phyloP scores from a whole-genome alignment of 2,329 filamentous ascomycete genomes.

The Stemphylium beticola region DNA sequence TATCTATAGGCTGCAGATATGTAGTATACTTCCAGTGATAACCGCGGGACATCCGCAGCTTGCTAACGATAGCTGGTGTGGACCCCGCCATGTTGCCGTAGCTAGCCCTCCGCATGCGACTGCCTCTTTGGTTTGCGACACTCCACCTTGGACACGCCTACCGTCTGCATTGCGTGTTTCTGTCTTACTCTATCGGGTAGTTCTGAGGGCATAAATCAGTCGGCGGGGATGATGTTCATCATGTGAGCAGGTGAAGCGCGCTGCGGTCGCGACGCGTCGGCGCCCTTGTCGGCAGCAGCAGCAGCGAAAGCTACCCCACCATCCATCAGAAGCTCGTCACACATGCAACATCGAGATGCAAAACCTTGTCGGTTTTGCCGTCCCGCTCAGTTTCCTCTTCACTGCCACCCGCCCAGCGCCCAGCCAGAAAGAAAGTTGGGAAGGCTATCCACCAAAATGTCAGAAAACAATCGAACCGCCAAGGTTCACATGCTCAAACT shows the following conservation, averaged over 20 bases:
- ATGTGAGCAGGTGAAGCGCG: conserved; percentile 3
- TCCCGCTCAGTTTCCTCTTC: neutral
- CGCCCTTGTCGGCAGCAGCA: neutral
- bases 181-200: neutral
- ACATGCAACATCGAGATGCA: neutral
- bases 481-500: conserved; percentile 3
- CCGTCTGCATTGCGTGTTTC: neutral
- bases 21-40: conserved; percentile 14
- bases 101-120: conserved; percentile 30
- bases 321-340: conserved; percentile 1
- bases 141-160: conserved; percentile 20
- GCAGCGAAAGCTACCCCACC: conserved; percentile 20
- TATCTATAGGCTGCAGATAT: conserved; percentile 26
- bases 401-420: neutral
- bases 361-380: neutral
- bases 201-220: neutral
- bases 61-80: conserved; percentile 9
- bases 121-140: conserved; percentile 29
- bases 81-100: conserved; percentile 35
- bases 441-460: neutral
- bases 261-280: conserved; percentile 13
- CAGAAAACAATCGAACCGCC: neutral
- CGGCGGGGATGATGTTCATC: neutral
- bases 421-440: neutral
- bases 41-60: conserved; percentile 8